Evolutionary conservation across 768 basidiomycete genomes (phyloP), one percentile per base, ranked within the genome.

Genomic region (Suillus sp.): DNA sequence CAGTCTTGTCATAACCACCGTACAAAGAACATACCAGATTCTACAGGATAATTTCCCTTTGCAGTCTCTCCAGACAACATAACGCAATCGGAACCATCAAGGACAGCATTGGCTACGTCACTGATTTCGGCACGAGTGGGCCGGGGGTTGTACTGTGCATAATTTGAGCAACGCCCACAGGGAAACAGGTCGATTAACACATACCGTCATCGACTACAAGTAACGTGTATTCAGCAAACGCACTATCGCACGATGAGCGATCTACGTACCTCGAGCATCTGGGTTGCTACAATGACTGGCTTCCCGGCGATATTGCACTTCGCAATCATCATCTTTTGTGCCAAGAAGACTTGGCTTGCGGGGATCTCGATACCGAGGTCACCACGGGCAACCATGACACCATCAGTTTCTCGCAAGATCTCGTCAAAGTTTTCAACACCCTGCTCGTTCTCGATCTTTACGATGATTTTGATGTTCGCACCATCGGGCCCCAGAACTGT

Each of bases 241-340:
- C 16, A 27, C 3, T 11, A 27, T 27, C 20, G 35, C 10, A 40
- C 56, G 27, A 13, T 13, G 25, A 30, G 38, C 25, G 9, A 57
- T 40, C 11, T 34, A 70, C 81, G 64, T 65, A 91, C 92, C 84
- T 99, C 96, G 69, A 99, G 89, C 96, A 99, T 99, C 78, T 99
- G 96, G 16, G 97, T 99, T 11, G 97, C 97, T 65, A 97, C 96
- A 74, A 99, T 99, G 72, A 93, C 92, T 47, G 97, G 96, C 83
- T 99, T 99, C 70, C 97, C 97, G 61, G 86, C 89, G 72, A 96
- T 92, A 83, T 97, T 98, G 81, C 95, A 97, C 82, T 99, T 99
- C 64, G 96, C 88, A 70, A 99, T 99, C 96, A 99, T 99, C 96
- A 99, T 99, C 83, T 99, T 99, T 78, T 99, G 97, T 9, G 97